Evolutionary conservation across 1,284 basidiomycete species (phyloP).

Genomic region (Sanghuangporus weigelae): DNA sequence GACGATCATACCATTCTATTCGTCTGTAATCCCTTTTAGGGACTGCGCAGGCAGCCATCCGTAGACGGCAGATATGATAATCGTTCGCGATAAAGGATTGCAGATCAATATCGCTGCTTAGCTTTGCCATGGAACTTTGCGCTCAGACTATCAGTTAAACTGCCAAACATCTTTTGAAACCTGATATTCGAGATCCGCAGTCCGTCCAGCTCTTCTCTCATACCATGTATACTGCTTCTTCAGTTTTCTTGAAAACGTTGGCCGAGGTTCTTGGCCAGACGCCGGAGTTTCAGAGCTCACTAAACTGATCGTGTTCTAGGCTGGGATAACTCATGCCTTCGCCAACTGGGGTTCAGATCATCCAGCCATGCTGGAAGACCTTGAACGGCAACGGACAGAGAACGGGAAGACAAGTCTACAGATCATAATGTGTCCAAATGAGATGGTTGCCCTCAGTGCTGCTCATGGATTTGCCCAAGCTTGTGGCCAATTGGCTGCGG

Average conservation of each 20-base stretch:
- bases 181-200: not conserved
- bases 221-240: constrained; percentile 49
- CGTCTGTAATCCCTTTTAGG: too few relatives aligned
- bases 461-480: constrained; percentile 68
- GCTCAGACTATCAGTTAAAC: too few relatives aligned
- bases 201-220: not conserved
- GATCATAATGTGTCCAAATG: constrained; percentile 66
- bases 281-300: not conserved
- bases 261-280: constrained; percentile 30
- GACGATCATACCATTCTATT: too few relatives aligned
- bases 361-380: constrained; percentile 63
- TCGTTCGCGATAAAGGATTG: too few relatives aligned
- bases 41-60: too few relatives aligned
- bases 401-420: constrained; percentile 36
- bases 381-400: constrained; percentile 46
- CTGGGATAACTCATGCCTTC: constrained; percentile 63
- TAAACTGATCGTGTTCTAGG: not conserved
- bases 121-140: too few relatives aligned
- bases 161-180: too few relatives aligned
- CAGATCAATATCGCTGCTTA: too few relatives aligned
- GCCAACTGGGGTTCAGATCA: constrained; percentile 76
- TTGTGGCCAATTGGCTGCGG: constrained; percentile 58
- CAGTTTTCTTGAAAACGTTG: constrained; percentile 52
- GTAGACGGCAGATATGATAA: too few relatives aligned
- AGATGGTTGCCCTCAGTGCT: constrained; percentile 68